These are phyloP conservation scores for Mrakia hoshinonis DNA, from an alignment of 768 basidiomycete genomes.

Conservation along the genomic window DNA sequence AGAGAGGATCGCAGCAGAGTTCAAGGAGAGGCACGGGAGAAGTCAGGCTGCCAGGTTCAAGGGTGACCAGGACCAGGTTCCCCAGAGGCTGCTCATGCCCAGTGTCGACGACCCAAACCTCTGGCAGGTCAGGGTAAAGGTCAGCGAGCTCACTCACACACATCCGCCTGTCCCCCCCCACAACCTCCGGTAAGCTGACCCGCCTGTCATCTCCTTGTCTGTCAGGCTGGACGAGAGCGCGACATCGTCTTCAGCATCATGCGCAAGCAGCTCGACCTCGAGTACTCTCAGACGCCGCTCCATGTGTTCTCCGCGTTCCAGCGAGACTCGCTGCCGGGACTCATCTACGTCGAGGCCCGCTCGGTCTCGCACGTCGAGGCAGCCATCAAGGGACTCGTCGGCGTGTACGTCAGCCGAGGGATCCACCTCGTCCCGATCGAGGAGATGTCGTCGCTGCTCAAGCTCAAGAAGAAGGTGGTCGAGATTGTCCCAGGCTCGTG, in stretches of 20 bases:
- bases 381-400: constrained; percentile 83
- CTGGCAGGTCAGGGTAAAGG: constrained; percentile 93
- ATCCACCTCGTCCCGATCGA: constrained; percentile 40
- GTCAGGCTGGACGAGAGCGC: constrained; percentile 77
- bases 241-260: constrained; percentile 90
- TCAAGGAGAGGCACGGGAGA: constrained; percentile 68
- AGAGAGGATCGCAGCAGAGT: constrained; percentile 71
- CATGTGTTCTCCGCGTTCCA: constrained; percentile 90
- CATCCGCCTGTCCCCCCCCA: background rate
- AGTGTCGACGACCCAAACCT: constrained; percentile 89
- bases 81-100: constrained; percentile 90
- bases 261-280: constrained; percentile 79
- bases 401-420: constrained; percentile 53
- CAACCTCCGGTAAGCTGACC: background rate
- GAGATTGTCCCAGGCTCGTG: constrained; percentile 78
- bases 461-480: constrained; percentile 88
- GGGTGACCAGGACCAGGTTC: constrained; percentile 86
- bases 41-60: constrained; percentile 61
- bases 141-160: constrained; percentile 40
- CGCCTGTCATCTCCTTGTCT: background rate
- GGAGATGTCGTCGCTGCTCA: constrained; percentile 92
- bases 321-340: constrained; percentile 86
- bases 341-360: constrained; percentile 93
- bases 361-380: constrained; percentile 74
- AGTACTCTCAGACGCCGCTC: constrained; percentile 67